These are phyloP conservation scores for Dianthus caryophyllus DNA, from an alignment of 148 eudicot genomes.

Conservation along the genomic window DNA sequence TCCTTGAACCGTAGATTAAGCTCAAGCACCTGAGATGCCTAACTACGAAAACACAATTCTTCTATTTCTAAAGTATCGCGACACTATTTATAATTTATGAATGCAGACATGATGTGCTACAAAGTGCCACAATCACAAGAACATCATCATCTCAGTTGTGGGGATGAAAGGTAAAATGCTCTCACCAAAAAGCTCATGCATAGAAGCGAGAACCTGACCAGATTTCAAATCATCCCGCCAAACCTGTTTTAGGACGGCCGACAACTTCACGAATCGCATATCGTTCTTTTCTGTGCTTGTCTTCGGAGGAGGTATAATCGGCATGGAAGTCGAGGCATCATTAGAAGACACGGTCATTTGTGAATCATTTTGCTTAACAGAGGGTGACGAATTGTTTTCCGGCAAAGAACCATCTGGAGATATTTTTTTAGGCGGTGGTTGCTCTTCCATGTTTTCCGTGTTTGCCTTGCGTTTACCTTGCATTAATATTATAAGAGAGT, in stretches of 20 bases:
- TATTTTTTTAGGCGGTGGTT: conserved; percentile 42
- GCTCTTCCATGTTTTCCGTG: conserved; percentile 39
- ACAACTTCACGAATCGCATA: conserved; percentile 23
- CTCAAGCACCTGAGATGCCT: conserved; percentile 1
- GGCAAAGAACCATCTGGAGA: conserved; percentile 38
- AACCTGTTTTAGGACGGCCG: conserved; percentile 47
- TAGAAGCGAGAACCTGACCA: conserved; percentile 46
- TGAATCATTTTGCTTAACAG: conserved; percentile 21
- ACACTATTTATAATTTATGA: conserved; percentile 1
- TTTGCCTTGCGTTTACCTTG: conserved; percentile 54
- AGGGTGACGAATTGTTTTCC: conserved; percentile 30
- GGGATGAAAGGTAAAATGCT: conserved; percentile 60
- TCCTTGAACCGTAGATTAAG: background rate
- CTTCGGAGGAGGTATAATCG: conserved; percentile 7
- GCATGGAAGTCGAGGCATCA: conserved; percentile 29
- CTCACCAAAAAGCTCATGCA: conserved; percentile 55
- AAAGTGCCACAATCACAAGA: conserved; percentile 32
- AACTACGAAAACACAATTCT: background rate
- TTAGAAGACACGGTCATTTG: conserved; percentile 26
- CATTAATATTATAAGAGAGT: conserved; percentile 13
- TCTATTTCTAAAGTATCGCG: background rate
- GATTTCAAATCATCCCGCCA: conserved; percentile 75
- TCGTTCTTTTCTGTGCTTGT: conserved; percentile 14
- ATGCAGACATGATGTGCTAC: background rate
- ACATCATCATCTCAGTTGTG: conserved; percentile 48